Percentiles rank a stretch among this genome's conserved stretches.
phyloP scores from a whole-genome alignment of 176 grass and related monocot species.

The Phoenix dactylifera region DNA sequence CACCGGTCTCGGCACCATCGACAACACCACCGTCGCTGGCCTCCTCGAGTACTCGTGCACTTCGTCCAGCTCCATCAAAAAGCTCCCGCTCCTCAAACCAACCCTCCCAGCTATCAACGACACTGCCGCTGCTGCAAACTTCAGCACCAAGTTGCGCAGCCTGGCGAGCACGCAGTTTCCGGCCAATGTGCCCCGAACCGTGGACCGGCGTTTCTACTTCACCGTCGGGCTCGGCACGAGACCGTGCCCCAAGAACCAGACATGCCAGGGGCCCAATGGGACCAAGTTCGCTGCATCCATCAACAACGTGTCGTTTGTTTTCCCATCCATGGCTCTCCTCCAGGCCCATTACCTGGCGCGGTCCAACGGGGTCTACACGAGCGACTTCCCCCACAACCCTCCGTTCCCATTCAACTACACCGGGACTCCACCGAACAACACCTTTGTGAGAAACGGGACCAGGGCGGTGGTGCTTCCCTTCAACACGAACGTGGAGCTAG shows the following conservation, averaged over 20 bases:
- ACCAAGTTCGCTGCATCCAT: constrained; percentile 60
- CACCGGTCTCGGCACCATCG: constrained; percentile 43
- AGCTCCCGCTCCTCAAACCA: constrained; percentile 6
- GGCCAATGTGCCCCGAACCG: constrained; percentile 24
- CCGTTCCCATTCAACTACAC: constrained; percentile 68
- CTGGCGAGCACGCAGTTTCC: constrained; percentile 27
- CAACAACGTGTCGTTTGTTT: constrained; percentile 61
- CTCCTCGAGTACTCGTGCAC: constrained; percentile 41
- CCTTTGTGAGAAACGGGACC: constrained; percentile 35
- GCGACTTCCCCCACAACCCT: constrained; percentile 40
- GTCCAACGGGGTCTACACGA: constrained; percentile 42
- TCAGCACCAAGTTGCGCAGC: constrained; percentile 41
- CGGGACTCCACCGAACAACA: constrained; percentile 39
- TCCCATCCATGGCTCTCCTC: constrained; percentile 35
- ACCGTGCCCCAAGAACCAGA: constrained; percentile 52
- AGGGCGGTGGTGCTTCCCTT: constrained; percentile 38
- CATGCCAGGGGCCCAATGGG: constrained; percentile 68
- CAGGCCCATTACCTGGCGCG: constrained; percentile 46
- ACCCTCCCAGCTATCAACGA: constrained; percentile 54
- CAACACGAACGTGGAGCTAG: constrained; percentile 51
- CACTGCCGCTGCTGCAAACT: constrained; percentile 30
- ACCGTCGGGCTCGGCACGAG: constrained; percentile 56
- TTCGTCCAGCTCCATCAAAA: background rate
- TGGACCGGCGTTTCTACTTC: constrained; percentile 50
- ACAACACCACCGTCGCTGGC: constrained; percentile 59